A percentile compares a stretch with the other conserved stretches of the same genome.
Conservation (phyloP, 2,329 filamentous ascomycete genomes). For the Cytospora piceicola region DNA sequence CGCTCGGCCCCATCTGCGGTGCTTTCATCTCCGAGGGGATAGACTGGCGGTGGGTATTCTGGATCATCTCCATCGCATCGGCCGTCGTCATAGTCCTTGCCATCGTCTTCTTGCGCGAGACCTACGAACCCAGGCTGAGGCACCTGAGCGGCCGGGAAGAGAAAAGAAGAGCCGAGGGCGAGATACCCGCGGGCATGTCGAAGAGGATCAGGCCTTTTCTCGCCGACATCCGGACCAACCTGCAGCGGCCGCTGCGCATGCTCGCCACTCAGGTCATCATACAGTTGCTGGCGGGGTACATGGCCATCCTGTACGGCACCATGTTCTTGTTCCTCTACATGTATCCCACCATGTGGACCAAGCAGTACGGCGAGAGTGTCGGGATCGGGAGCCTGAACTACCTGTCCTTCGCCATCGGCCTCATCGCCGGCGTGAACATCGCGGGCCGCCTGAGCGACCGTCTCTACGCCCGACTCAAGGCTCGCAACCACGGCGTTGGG, state of each 20-base stretch:
- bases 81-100: constrained; percentile 58
- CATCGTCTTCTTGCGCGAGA: constrained; percentile 65
- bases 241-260: constrained; percentile 44
- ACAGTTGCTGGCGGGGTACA: constrained; percentile 53
- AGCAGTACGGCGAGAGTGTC: constrained; percentile 39
- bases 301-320: constrained; percentile 54
- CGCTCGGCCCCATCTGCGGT: constrained; percentile 67
- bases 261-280: constrained; percentile 57
- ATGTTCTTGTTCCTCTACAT: constrained; percentile 49
- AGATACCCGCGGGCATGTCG: neutral
- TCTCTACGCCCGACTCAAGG: constrained; percentile 48
- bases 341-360: constrained; percentile 41
- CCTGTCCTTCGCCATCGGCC: constrained; percentile 42
- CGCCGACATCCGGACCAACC: constrained; percentile 32
- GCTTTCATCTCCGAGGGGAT: constrained; percentile 66
- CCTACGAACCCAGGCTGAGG: constrained; percentile 61
- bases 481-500: constrained; percentile 40
- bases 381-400: constrained; percentile 44
- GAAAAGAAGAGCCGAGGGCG: neutral
- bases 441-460: constrained; percentile 51
- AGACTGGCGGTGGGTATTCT: constrained; percentile 74
- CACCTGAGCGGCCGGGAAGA: neutral
- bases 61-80: constrained; percentile 61
- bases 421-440: constrained; percentile 42
- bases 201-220: neutral